Conservation (phyloP, 2,329 filamentous ascomycete genomes). For the Apiospora koreana region DNA sequence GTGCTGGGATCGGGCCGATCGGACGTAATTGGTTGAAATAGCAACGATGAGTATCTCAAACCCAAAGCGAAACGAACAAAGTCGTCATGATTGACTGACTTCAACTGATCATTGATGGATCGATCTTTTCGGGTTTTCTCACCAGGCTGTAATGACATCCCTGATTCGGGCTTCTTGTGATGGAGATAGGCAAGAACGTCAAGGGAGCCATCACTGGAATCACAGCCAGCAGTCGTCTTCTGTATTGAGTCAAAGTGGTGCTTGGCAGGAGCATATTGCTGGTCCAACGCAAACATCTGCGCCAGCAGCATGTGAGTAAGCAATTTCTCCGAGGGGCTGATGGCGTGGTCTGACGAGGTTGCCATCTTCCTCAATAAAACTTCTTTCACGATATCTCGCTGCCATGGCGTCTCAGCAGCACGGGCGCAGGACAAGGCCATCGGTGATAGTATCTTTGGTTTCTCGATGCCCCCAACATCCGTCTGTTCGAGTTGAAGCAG, state of each 20-base stretch:
- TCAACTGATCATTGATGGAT: neutral
- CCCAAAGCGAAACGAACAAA: neutral
- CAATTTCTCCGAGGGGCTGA: neutral
- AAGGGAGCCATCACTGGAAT: neutral
- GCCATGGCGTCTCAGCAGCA: neutral
- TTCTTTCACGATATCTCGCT: neutral
- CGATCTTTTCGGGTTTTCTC: neutral
- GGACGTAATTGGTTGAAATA: no score
- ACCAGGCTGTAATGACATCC: no score
- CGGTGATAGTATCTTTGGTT: neutral
- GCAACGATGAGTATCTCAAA: no score
- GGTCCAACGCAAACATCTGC: neutral
- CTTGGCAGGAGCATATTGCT: neutral
- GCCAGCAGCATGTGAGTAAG: neutral
- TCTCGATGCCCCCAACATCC: neutral
- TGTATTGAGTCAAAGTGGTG: neutral
- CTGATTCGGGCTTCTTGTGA: neutral
- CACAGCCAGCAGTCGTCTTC: neutral
- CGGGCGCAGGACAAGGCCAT: neutral
- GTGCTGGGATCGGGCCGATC: neutral
- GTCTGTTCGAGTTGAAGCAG: neutral
- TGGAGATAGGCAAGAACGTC: neutral
- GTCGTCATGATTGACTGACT: neutral
- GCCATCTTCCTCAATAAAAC: neutral
- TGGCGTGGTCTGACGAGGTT: neutral